These are phyloP conservation scores for Gloeophyllum trabeum DNA, from an alignment of 768 basidiomycete genomes.

Conservation along the genomic window DNA sequence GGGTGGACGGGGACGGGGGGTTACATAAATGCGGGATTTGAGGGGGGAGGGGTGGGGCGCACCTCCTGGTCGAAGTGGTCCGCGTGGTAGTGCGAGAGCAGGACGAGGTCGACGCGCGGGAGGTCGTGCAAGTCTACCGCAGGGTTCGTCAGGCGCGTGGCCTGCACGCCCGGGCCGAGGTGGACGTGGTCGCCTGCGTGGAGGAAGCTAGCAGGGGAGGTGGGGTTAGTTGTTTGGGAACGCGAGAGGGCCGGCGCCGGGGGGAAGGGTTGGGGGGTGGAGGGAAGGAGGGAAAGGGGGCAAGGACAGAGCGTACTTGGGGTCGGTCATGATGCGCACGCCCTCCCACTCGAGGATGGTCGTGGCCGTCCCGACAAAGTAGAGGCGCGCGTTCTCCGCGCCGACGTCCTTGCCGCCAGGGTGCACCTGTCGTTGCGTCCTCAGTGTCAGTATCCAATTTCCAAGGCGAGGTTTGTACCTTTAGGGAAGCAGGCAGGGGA, in stretches of 20 bases:
- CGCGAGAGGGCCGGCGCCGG: conserved; percentile 12
- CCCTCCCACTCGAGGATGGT: conserved; percentile 12
- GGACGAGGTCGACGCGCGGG: conserved; percentile 19
- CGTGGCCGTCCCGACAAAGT: conserved; percentile 12
- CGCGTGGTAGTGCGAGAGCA: conserved; percentile 16
- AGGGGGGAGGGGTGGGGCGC: too few species aligned
- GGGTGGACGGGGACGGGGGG: too few species aligned
- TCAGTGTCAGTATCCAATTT: not conserved
- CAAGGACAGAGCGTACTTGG: conserved; percentile 10
- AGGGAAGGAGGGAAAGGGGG: not conserved
- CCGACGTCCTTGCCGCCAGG: not conserved
- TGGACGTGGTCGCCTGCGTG: conserved; percentile 19
- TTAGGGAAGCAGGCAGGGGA: not conserved
- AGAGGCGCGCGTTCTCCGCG: not conserved
- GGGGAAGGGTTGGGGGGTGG: conserved; percentile 7
- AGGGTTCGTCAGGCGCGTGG: conserved; percentile 17
- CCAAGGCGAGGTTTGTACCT: not conserved
- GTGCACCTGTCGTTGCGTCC: not conserved
- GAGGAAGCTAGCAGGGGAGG: conserved; percentile 5
- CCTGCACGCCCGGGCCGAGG: conserved; percentile 18
- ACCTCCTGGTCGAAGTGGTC: conserved; percentile 23
- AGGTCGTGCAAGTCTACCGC: conserved; percentile 17
- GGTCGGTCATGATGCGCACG: conserved; percentile 16
- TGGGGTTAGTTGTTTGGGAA: not conserved
- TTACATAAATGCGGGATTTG: too few species aligned